Conservation (phyloP, 1,139 yeast species). For the Pichia sp. region DNA sequence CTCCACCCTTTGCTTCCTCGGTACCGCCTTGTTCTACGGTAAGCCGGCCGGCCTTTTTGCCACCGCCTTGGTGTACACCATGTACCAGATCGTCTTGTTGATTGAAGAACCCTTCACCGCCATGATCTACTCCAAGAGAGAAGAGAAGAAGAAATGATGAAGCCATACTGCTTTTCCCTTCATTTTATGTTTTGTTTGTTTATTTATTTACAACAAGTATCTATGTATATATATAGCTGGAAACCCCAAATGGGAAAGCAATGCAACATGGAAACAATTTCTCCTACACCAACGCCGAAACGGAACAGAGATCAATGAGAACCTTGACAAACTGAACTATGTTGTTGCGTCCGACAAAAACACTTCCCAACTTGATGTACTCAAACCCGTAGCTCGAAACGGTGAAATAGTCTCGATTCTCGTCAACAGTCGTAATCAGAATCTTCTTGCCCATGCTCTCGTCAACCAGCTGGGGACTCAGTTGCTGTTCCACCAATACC, state of each 20-base stretch:
- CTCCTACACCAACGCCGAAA: background rate
- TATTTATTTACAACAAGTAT: background rate
- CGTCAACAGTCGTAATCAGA: constrained; percentile 8
- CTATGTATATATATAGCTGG: constrained; percentile 1
- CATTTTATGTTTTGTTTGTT: background rate
- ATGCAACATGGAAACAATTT: background rate
- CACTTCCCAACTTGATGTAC: constrained; percentile 5
- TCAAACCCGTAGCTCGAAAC: constrained; percentile 10
- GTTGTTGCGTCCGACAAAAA: constrained; percentile 3
- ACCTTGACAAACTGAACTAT: background rate
- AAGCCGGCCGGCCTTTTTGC: constrained; percentile 85
- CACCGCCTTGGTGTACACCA: constrained; percentile 64
- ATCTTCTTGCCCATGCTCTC: constrained; percentile 4
- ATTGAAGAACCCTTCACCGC: constrained; percentile 98
- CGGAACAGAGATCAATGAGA: constrained; percentile 4
- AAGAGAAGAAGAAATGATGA: constrained; percentile 34
- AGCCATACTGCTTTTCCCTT: background rate
- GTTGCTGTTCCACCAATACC: background rate
- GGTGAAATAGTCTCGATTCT: constrained; percentile 6
- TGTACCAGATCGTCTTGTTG: constrained; percentile 78
- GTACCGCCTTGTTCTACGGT: constrained; percentile 82
- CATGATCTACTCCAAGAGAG: constrained; percentile 70
- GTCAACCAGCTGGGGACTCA: background rate
- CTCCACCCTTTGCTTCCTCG: constrained; percentile 81
- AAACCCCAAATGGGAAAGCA: background rate